Conservation (phyloP, 2,329 filamentous ascomycete genomes). For the Colletotrichum magnum region DNA sequence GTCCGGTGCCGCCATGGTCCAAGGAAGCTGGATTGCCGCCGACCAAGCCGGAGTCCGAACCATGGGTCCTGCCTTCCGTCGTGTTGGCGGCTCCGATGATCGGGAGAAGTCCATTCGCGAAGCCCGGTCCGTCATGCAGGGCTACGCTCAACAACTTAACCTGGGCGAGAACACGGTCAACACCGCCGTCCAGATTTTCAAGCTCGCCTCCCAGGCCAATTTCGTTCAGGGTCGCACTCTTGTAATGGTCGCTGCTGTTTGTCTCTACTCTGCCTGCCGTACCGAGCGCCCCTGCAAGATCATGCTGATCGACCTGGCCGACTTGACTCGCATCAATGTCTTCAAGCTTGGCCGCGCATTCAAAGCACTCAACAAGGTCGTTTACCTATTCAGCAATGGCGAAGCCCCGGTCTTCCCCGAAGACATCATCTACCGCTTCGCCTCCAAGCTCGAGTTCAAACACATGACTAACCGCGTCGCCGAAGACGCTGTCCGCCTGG, state of each 20-base stretch:
- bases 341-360: conserved; percentile 93
- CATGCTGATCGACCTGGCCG: conserved; percentile 96
- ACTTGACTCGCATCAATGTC: conserved; percentile 86
- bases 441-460: conserved; percentile 91
- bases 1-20: conserved; percentile 88
- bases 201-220: conserved; percentile 79
- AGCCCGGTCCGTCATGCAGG: conserved; percentile 71
- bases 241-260: conserved; percentile 89
- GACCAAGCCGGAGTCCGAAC: conserved; percentile 85
- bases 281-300: conserved; percentile 83
- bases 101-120: conserved; percentile 73
- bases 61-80: conserved; percentile 73
- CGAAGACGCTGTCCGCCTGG: conserved; percentile 87
- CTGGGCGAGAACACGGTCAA: conserved; percentile 73
- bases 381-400: conserved; percentile 48
- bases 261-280: conserved; percentile 90
- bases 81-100: conserved; percentile 71
- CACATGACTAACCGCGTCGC: conserved; percentile 86
- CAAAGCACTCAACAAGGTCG: conserved; percentile 74
- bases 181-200: conserved; percentile 80
- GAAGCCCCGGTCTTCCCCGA: conserved; percentile 84
- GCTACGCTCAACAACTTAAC: conserved; percentile 72
- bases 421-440: conserved; percentile 92
- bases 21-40: conserved; percentile 89
- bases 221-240: conserved; percentile 90